phyloP scores from a whole-genome alignment of 805 yeast species.

The Danielia reshetovae region DNA sequence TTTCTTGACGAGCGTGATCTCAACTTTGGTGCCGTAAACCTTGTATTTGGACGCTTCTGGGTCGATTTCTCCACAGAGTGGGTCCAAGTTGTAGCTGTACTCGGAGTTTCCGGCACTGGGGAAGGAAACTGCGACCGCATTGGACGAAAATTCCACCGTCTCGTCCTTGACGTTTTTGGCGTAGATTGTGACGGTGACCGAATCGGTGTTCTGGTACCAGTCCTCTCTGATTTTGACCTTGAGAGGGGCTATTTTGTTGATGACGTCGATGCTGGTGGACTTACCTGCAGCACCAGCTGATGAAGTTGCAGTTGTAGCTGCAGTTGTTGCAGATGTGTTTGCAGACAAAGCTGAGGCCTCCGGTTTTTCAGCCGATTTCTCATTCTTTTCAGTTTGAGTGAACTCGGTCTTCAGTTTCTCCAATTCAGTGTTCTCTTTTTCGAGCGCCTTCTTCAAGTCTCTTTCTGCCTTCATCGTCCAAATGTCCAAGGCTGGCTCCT shows the following conservation, averaged over 20 bases:
- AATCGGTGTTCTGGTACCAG: conserved; percentile 57
- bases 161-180: conserved; percentile 60
- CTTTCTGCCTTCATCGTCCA: conserved; percentile 42
- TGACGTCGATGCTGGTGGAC: conserved; percentile 28
- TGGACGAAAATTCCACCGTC: conserved; percentile 35
- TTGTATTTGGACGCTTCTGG: conserved; percentile 41
- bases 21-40: conserved; percentile 72
- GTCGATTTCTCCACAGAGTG: conserved; percentile 49
- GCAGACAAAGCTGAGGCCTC: neutral
- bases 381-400: neutral
- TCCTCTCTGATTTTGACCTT: conserved; percentile 35
- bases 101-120: conserved; percentile 48
- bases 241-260: conserved; percentile 38
- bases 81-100: conserved; percentile 55
- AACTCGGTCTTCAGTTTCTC: neutral
- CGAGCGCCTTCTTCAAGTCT: conserved; percentile 22
- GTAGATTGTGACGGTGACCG: conserved; percentile 65
- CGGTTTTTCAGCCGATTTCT: neutral
- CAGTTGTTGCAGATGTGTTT: neutral
- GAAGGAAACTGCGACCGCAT: conserved; percentile 41
- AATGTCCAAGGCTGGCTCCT: conserved; percentile 45
- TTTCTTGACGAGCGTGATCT: conserved; percentile 55
- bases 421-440: neutral
- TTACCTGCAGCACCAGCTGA: neutral
- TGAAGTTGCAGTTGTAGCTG: conserved; percentile 1